phyloP scores from a whole-genome alignment of 441 rosid genomes.

The Brassica hybrid region DNA sequence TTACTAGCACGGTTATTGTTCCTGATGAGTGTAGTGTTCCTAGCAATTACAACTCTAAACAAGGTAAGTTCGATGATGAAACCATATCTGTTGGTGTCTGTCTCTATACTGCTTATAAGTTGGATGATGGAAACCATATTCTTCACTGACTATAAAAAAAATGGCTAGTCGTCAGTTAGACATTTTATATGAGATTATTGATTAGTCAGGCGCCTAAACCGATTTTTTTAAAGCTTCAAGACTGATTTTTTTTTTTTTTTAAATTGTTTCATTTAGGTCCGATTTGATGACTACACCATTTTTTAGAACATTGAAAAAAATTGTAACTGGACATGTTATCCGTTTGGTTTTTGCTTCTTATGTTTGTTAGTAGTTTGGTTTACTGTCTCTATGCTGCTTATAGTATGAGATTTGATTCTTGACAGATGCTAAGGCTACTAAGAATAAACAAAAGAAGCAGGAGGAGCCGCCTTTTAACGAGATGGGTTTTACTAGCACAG shows the following conservation, averaged over 20 bases:
- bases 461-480: slow-evolving; percentile 29
- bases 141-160: too few species aligned
- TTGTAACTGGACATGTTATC: not conserved
- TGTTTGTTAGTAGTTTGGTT: not conserved
- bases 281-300: too few species aligned
- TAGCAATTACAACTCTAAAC: not conserved
- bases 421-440: slow-evolving; percentile 58
- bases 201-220: too few species aligned
- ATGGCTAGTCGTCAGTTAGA: too few species aligned
- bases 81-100: slow-evolving; percentile 4
- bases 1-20: slow-evolving; percentile 64
- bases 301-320: too few species aligned
- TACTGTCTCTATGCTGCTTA: not conserved
- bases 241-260: too few species aligned
- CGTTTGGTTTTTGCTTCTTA: not conserved
- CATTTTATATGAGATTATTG: too few species aligned
- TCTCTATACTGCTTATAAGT: too few species aligned
- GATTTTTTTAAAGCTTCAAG: too few species aligned
- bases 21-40: slow-evolving; percentile 58
- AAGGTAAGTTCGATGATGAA: not conserved
- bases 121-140: too few species aligned
- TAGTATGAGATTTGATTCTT: slow-evolving; percentile 11
- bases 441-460: slow-evolving; percentile 42
- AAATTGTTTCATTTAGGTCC: too few species aligned
- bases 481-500: slow-evolving; percentile 64